Base-by-base conservation (phyloP, 2,329 filamentous ascomycete species). In the Clarireedia monteithiana region DNA sequence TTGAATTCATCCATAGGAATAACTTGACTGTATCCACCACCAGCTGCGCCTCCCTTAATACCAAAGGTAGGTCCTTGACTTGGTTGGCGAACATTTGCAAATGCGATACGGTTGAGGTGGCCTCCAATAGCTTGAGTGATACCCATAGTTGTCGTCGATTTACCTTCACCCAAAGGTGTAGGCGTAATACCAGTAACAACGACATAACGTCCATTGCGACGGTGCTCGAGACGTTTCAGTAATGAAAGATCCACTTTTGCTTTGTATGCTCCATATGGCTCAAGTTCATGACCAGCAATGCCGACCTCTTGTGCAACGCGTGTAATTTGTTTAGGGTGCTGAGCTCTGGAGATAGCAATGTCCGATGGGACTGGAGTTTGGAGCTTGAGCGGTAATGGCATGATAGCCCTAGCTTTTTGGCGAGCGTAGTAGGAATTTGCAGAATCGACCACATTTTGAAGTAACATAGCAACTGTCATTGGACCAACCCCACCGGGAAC, bases 1-100 rank as follows among this genome's bases (percentile, higher is more conserved):
- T 99, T 99, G 78, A 99, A 99, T 73, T 99, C 94, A 67, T 99
- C 94, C 94, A 99, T 99, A 58, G 94, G 94, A 66, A 99, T 97
- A 68, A 99, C 94, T 72, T 99, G 94, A 72, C 90, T 96, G 82
- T 97, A 99, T 40, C 94, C 94, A 71, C 94, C 94, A 67, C 94
- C 94, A 56, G 94, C 94, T 58, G 94, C 94, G 67, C 94, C 94
- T 60, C 94, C 94, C 79, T 99, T 99, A 80, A 99, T 97, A 67
- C 94, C 94, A 71, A 99, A 99, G 0, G 94, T 99, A 55, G 94
- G 94, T 4, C 94, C 94, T 75, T 97, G 94, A 66, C 90, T 96
- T 50, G 94, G 94, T 71, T 99, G 94, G 59, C 94, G 85, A 50
- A 99, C 94, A 70, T 99, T 97, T 73, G 94, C 94, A 71, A 99